These are phyloP conservation scores for Fusarium begoniae DNA, from an alignment of 2,329 filamentous ascomycete species.

Conservation along the genomic window DNA sequence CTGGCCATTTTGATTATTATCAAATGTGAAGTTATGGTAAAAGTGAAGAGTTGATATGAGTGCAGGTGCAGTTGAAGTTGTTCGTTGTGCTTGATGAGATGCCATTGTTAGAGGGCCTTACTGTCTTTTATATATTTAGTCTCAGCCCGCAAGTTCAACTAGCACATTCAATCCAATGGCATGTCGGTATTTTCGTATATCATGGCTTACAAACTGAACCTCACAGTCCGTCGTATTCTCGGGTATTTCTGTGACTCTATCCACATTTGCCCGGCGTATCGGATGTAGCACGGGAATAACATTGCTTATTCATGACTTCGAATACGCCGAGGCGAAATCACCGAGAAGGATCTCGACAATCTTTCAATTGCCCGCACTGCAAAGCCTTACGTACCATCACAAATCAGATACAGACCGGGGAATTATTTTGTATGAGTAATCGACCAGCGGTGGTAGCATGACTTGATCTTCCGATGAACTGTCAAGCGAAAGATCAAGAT, in stretches of 20 bases:
- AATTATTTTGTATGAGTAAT: fast-evolving
- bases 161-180: fast-evolving
- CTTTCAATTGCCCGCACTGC: fast-evolving
- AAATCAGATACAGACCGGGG: fast-evolving
- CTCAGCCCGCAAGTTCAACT: fast-evolving
- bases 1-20: not conserved
- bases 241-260: fast-evolving
- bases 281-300: not conserved
- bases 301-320: fast-evolving
- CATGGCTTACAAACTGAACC: not conserved
- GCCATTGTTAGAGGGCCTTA: fast-evolving
- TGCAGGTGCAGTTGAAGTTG: fast-evolving
- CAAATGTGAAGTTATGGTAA: fast-evolving
- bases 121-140: not conserved
- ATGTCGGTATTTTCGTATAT: not conserved
- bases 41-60: fast-evolving
- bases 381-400: fast-evolving
- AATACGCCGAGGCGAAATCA: not conserved
- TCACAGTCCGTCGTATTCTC: fast-evolving
- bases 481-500: too few relatives aligned
- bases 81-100: not conserved
- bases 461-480: fast-evolving
- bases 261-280: not conserved
- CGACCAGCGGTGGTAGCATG: fast-evolving
- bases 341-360: not conserved